Conservation (phyloP, 2,329 filamentous ascomycete genomes). For the Nigrospora osmanthi region DNA sequence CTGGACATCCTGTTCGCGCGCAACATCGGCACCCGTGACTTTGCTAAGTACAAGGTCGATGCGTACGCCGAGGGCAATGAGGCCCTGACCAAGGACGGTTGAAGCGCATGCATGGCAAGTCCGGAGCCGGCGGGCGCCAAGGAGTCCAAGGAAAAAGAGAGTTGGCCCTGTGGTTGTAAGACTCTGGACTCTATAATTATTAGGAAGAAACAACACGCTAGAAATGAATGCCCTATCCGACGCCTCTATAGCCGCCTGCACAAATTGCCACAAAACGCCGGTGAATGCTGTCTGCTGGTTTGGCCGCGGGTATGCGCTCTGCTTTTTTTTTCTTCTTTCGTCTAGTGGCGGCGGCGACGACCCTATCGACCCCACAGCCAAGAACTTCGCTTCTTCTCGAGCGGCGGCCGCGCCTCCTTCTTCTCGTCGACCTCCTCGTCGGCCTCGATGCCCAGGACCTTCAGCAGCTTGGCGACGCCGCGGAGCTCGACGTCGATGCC, state of each 20-base stretch:
- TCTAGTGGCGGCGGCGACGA: slow-evolving; percentile 11
- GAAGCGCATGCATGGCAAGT: too few species aligned
- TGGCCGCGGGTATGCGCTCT: slow-evolving; percentile 33
- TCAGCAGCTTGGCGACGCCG: slow-evolving; percentile 6
- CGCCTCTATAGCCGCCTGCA: too few species aligned
- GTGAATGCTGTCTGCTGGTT: slow-evolving; percentile 49
- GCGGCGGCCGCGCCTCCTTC: slow-evolving; percentile 38
- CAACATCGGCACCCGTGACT: slow-evolving; percentile 17
- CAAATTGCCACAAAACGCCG: too few species aligned
- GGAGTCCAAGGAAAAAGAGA: too few species aligned
- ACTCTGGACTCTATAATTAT: too few species aligned
- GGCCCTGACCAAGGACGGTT: not conserved
- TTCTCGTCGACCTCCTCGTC: slow-evolving; percentile 78
- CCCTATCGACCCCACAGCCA: slow-evolving; percentile 10
- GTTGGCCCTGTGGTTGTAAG: too few species aligned
- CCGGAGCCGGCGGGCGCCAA: too few species aligned
- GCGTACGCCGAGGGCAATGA: slow-evolving; percentile 11
- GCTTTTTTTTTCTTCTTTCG: too few species aligned
- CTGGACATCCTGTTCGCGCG: slow-evolving; percentile 34
- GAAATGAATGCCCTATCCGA: too few species aligned
- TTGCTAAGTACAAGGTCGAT: slow-evolving; percentile 4
- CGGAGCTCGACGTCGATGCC: slow-evolving; percentile 13
- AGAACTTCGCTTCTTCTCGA: slow-evolving; percentile 20
- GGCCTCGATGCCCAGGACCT: slow-evolving; percentile 6
- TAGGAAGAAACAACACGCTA: too few species aligned